phyloP scores from a whole-genome alignment of 306 rosid species.

The Vicia villosa region DNA sequence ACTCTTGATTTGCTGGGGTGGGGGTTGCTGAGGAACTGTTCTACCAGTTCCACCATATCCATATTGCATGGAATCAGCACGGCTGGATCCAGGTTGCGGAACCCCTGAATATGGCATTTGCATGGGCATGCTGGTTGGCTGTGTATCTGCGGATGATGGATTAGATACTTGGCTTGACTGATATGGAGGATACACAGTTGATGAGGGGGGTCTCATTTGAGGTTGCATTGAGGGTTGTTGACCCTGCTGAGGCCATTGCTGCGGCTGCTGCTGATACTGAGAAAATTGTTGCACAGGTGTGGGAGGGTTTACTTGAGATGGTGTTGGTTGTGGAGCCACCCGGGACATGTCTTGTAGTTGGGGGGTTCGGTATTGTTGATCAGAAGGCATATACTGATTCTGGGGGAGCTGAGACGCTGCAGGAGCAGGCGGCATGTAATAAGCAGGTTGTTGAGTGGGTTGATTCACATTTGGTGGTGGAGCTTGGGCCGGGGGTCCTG shows the following conservation, averaged over 20 bases:
- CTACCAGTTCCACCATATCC: slow-evolving; percentile 76
- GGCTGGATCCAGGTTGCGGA: slow-evolving; percentile 68
- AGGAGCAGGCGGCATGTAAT: slow-evolving; percentile 70
- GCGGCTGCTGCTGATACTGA: slow-evolving; percentile 76
- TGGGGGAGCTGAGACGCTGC: slow-evolving; percentile 60
- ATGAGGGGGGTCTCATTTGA: slow-evolving; percentile 63
- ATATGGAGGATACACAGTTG: slow-evolving; percentile 66
- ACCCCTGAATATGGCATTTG: slow-evolving; percentile 74
- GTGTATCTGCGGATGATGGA: slow-evolving; percentile 61
- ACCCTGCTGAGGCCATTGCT: slow-evolving; percentile 52
- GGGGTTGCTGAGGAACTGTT: slow-evolving; percentile 75
- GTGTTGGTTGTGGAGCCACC: slow-evolving; percentile 59
- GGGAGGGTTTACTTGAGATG: slow-evolving; percentile 66
- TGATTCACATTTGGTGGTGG: slow-evolving; percentile 61
- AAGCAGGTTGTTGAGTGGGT: slow-evolving; percentile 64
- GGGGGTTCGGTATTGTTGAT: slow-evolving; percentile 65
- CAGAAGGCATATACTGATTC: slow-evolving; percentile 69
- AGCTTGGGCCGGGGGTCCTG: slow-evolving; percentile 56
- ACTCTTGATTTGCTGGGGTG: slow-evolving; percentile 75
- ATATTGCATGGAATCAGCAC: slow-evolving; percentile 61
- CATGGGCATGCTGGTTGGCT: slow-evolving; percentile 89
- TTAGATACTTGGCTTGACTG: slow-evolving; percentile 64
- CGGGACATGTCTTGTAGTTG: slow-evolving; percentile 68
- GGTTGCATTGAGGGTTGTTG: slow-evolving; percentile 70
- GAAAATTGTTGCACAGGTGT: slow-evolving; percentile 65